Evolutionary conservation across 192 early-diverging fungal genomes (phyloP), one percentile per base, ranked within the genome.

Genomic region (Neocallimastix lanati): DNA sequence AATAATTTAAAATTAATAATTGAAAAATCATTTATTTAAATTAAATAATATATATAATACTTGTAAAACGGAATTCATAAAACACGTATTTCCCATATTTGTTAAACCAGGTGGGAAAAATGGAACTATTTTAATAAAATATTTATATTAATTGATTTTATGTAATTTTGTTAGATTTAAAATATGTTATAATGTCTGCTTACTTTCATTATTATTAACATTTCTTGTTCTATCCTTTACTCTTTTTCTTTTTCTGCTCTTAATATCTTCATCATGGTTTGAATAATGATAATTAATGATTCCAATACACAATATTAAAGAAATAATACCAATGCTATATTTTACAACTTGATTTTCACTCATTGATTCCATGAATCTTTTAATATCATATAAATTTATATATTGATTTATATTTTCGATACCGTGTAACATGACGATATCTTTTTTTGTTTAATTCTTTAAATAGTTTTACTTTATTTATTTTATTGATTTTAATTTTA

Each of bases 1-100:
- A 13, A 77, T 50, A 29, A 77, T 12, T 29, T n/a, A n/a, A n/a
- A n/a, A n/a, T n/a, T n/a, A n/a, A n/a, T n/a, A n/a, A n/a, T n/a
- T n/a, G n/a, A n/a, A n/a, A n/a, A n/a, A n/a, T n/a, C n/a, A n/a
- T n/a, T n/a, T n/a, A n/a, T n/a, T n/a, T n/a, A n/a, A n/a, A 21
- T 50, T 50, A 21, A 13, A 13, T 28, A 25, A 78, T 18, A 83
- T 25, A 33, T 80, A 29, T n/a, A 78, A 28, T 79, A 89, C 95
- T 88, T 97, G 94, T 28, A 96, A 80, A 4, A 93, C 92, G 14
- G 91, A 89, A 81, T 96, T 96, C 87, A 96, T 89, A 83, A 94
- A 96, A 84, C 94, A 96, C 12, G 93, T 94, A 82, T 96, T 96
- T 28, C 94, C 93, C 80, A 93, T 82, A 80, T 96, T 96, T 81